Base-by-base conservation (phyloP, 441 rosid genomes). In the Arabidopsis lyrata region DNA sequence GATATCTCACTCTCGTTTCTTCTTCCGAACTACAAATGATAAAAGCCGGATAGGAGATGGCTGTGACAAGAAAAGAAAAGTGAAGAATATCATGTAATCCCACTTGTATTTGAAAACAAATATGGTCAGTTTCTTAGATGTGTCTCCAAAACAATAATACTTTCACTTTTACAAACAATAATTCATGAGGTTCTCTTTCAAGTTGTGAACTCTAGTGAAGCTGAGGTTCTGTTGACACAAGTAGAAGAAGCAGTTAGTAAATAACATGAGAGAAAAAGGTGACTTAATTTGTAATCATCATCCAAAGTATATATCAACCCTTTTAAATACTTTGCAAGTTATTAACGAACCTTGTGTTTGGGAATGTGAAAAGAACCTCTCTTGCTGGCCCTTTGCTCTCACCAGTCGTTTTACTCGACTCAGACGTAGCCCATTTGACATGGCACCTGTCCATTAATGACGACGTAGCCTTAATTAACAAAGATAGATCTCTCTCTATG, bases 361-460 rank as follows among this genome's bases (percentile, higher is more conserved):
- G 16, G 48, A 58, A 10, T 49, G 20, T 12, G 72, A 48, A 66
- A 45, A 36, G 8, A 57, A 47, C 5, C 49, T 66, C 20, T 44
- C 45, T 0, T 60, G 75, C 62, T 60, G 44, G 34, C 79, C 70
- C 62, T 62, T 77, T 55, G 66, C 61, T 77, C 99, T 85, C 6
- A 93, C 93, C 15, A 95, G 83, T 66, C 74, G 83, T 78, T 95
- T 95, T 36, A 92, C 78, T 50, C 75, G 94, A 81, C 80, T 95
- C 36, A 90, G 76, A 50, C 96, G 91, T 68, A 95, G 56, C 27
- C 91, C 89, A 77, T 81, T 85, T 10, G 72, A 63, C 69, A 82
- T 67, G 59, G 65, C 75, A 84, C 88, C 98, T 92, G 87, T 15
- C 22, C 50, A 60, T 60, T 39, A 24, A 3, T 24, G 27, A 24